Evolutionary conservation across 306 rosid species (phyloP), one percentile per base, ranked within the genome.

Genomic region (Quercus engelmannii): DNA sequence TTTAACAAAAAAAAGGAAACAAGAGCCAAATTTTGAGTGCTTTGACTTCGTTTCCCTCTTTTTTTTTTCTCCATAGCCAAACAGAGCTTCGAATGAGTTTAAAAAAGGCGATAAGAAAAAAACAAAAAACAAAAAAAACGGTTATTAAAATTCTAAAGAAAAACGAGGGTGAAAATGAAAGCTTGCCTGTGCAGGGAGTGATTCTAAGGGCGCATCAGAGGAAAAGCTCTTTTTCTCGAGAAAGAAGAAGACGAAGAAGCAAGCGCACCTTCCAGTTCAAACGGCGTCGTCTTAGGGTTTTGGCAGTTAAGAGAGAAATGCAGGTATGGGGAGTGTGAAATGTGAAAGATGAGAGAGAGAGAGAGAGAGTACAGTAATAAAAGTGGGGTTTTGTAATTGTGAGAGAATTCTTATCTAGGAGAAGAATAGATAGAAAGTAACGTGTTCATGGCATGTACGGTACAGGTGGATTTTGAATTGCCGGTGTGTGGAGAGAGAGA

Each of bases 391-490:
- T 41, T 41, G 46, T 41, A 41, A 41, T 41, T 4, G 49, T 46
- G 18, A 2, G 1, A 2, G 52, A 67, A 33, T 67, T 67, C 7
- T 18, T 67, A 67, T 67, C 51, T 23, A 15, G 26, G 10, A 33
- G n/a, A 8, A 41, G 46, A 8, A 41, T 41, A 19, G 6, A 67
- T 19, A 35, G 17, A n/a, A 35, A 35, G 72, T 35, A 18, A 8
- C 52, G 52, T 67, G 72, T 67, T 67, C 72, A 67, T 67, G 52
- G 52, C 72, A 67, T 33, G 52, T 67, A 67, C 52, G n/a, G 52
- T 35, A 35, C 28, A 33, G 72, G 72, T 9, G 72, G 51, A 19
- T 67, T 33, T 19, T 33, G 51, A 33, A 65, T 17, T 9, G 41
- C 69, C 20, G 35, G 41, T 2, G 69, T 28, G 35, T 3, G 2